phyloP scores from a whole-genome alignment of 768 basidiomycete species.

The Lactarius sanguifluus region DNA sequence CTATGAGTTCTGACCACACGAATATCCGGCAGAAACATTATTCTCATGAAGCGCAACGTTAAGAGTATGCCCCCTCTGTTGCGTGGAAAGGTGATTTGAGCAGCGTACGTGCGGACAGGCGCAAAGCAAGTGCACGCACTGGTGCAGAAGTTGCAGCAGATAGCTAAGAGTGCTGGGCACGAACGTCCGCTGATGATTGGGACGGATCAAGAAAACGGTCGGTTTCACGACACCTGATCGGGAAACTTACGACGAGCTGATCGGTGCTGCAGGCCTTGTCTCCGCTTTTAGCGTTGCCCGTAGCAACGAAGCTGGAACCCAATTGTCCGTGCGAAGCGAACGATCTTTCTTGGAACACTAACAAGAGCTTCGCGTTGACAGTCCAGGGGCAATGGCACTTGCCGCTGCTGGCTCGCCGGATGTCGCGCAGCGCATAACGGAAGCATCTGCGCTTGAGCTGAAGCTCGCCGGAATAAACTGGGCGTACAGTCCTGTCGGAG shows the following conservation, averaged over 20 bases:
- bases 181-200: constrained; percentile 59
- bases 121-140: constrained; percentile 51
- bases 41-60: constrained; percentile 69
- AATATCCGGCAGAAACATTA: constrained; percentile 45
- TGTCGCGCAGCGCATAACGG: constrained; percentile 47
- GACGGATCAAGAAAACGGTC: constrained; percentile 72
- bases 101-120: constrained; percentile 37
- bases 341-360: background rate
- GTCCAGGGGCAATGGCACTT: constrained; percentile 74
- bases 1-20: background rate
- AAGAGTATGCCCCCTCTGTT: constrained; percentile 40
- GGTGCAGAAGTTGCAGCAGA: constrained; percentile 49
- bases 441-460: constrained; percentile 57
- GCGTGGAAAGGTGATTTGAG: too few relatives aligned
- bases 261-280: constrained; percentile 50
- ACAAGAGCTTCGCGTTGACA: constrained; percentile 30
- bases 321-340: constrained; percentile 50
- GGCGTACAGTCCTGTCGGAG: constrained; percentile 67
- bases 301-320: constrained; percentile 50
- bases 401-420: constrained; percentile 52
- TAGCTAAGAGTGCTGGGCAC: constrained; percentile 61
- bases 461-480: constrained; percentile 66
- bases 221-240: constrained; percentile 7
- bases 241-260: background rate
- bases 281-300: constrained; percentile 55